Evolutionary conservation across 805 yeast species (phyloP), one percentile per base, ranked within the genome.

Genomic region (Ogataea zsoltii): DNA sequence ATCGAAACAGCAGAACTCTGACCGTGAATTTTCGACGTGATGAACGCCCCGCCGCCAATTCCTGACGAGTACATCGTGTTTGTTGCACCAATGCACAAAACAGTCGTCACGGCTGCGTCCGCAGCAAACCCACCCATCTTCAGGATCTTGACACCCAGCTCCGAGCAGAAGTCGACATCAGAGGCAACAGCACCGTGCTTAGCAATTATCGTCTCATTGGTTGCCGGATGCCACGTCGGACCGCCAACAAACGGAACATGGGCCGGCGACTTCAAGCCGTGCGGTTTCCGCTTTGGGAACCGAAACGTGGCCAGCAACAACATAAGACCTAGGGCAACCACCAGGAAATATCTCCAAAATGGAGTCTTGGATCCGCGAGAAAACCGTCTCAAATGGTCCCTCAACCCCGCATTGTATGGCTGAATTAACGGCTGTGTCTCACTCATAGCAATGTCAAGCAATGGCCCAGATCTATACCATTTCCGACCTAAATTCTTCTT

Each of bases 11-110:
- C 77, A 1, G 75, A 73, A 7, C 75, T 72, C 11, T 73, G 68
- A 21, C 63, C 65, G 34, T 61, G 61, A 29, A 53, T 52, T 31
- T 63, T 58, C 3, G 80, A 73, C 1, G 82, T 76, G 35, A 86
- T 84, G 56, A 79, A 89, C 0, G 86, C 88, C 9, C 99, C 98
- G 4, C 98, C 98, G 2, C 98, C 98, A 7, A 97, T 97, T 34
- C 92, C 83, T 0, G 97, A 96, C 1, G 96, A 83, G 46, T 84
- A 83, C 68, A 85, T 88, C 51, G 89, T 82, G 60, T 88, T 87
- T 17, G 88, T 67, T 43, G 87, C 75, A 2, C 98, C 98, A 26
- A 92, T 80, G 60, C 99, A 92, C 23, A 92, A 71, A 0, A 96
- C 88, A 11, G 88, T 86, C 0, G 96, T 85, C 2, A 92, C 84